A percentile compares a stretch with the other conserved stretches of the same genome.
Conservation (phyloP, 2,329 filamentous ascomycete genomes). For the Colletotrichum phormii region DNA sequence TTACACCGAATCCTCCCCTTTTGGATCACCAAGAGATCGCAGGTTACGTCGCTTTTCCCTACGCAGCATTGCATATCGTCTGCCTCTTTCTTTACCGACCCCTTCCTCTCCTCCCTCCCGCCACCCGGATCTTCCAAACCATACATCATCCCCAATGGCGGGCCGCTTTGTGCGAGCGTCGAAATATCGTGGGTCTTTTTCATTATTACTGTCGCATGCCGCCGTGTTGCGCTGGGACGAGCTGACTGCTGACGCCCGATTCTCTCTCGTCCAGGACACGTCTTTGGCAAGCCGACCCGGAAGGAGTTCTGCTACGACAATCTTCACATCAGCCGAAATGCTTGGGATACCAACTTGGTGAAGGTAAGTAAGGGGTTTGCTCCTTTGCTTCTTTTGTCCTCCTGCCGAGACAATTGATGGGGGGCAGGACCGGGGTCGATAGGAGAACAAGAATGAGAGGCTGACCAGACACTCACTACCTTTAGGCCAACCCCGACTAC, state of each 20-base stretch:
- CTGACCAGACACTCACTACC: slow-evolving; percentile 15
- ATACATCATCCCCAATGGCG: slow-evolving; percentile 58
- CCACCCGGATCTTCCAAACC: background rate
- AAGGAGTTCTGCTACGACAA: slow-evolving; percentile 99
- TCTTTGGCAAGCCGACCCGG: slow-evolving; percentile 94
- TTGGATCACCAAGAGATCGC: slow-evolving; percentile 34
- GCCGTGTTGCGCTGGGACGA: slow-evolving; percentile 42
- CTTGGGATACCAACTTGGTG: slow-evolving; percentile 98
- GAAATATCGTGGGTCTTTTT: slow-evolving; percentile 70
- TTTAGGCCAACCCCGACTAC: slow-evolving; percentile 92
- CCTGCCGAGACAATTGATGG: slow-evolving; percentile 17
- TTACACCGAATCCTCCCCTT: slow-evolving; percentile 35
- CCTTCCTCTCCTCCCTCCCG: background rate
- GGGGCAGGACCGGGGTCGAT: background rate
- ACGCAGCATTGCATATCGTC: slow-evolving; percentile 30
- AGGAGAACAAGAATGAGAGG: background rate
- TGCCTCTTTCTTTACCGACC: slow-evolving; percentile 2
- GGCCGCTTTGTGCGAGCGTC: slow-evolving; percentile 76
- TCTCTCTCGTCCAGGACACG: slow-evolving; percentile 77
- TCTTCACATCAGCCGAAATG: slow-evolving; percentile 95
- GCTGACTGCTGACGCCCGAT: slow-evolving; percentile 39
- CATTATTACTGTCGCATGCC: slow-evolving; percentile 34
- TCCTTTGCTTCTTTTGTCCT: background rate
- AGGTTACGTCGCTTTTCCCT: slow-evolving; percentile 23
- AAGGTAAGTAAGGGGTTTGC: slow-evolving; percentile 84